Evolutionary conservation across 495 filamentous ascomycete species (phyloP), one percentile per base, ranked within the genome.

Genomic region (Xylaria longipes): DNA sequence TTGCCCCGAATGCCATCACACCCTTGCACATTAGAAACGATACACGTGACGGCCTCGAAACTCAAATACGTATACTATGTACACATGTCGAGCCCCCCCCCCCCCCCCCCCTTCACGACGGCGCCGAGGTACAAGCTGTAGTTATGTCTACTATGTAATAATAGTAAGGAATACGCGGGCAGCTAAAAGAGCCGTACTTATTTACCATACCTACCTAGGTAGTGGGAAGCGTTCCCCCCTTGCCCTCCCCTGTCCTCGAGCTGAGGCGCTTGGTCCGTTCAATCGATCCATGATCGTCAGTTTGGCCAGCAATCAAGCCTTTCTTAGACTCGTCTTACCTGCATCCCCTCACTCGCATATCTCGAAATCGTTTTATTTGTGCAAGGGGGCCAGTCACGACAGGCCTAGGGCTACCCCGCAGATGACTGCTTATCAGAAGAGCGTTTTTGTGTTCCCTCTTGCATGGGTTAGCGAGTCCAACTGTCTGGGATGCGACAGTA

Each of bases 401-500:
- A 41, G 48, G 65, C 31, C 45, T 37, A 31, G 43, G 46, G 48
- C 65, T 67, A 67, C 65, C 65, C 65, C 65, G 65, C 65, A 67
- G 65, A 67, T 67, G 65, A 67, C 65, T 67, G 65, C 65, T 67
- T 67, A 56, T 67, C 65, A 56, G 48, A 22, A 48, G 65, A 54
- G 35, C 45, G 20, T 41, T 29, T 67, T 56, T 56, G 50, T 39
- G 33, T 33, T 29, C 43, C 52, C 43, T 43, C 25, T 6, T 66
- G 45, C 63, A 66, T 52, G 45, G 45, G 8, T 37, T 56, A 41
- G 48, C 65, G 46, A 67, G 65, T 67, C 65, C 65, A 67, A 56
- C 43, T 27, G 65, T 43, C 48, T 56, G 65, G 65, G 65, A 67
- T 67, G 35, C 29, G 35, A 39, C 65, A 37, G 63, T n/a, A n/a